A percentile compares a stretch with the other conserved stretches of the same genome.
Evolutionary conservation across 2,329 filamentous ascomycete genomes (phyloP).

Genomic region (Colletotrichum sansevieriae): DNA sequence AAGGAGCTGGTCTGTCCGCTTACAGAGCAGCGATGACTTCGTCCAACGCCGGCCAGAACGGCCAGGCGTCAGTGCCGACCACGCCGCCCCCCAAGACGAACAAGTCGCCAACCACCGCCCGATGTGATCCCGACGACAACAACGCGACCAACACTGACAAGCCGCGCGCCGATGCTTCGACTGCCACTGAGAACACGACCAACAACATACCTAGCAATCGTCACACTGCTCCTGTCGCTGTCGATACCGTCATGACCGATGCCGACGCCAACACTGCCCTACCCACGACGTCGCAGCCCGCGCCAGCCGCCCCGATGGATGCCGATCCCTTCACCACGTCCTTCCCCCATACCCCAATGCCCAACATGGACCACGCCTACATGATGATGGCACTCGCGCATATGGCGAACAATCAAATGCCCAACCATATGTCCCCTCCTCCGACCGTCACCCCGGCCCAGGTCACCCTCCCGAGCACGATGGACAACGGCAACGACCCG

Average conservation of each 20-base stretch:
- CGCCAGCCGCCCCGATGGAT: constrained; percentile 33
- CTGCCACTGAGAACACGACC: constrained; percentile 16
- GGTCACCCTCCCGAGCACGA: constrained; percentile 57
- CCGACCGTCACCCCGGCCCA: constrained; percentile 61
- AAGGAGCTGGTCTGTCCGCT: constrained; percentile 64
- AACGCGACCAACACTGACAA: constrained; percentile 41
- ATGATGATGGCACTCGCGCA: constrained; percentile 61
- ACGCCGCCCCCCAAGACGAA: constrained; percentile 41
- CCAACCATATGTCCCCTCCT: constrained; percentile 55
- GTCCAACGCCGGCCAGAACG: constrained; percentile 61
- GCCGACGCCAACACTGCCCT: constrained; percentile 44
- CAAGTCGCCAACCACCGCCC: constrained; percentile 13
- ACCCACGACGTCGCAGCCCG: constrained; percentile 41
- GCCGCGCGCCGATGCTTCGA: constrained; percentile 38
- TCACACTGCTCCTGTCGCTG: constrained; percentile 13
- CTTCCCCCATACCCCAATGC: constrained; percentile 50
- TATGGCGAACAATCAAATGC: constrained; percentile 51
- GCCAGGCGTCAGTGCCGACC: constrained; percentile 44
- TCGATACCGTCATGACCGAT: constrained; percentile 37
- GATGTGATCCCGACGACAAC: constrained; percentile 37
- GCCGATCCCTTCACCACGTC: constrained; percentile 50
- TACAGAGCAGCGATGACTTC: constrained; percentile 71
- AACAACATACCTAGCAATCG: constrained; percentile 15
- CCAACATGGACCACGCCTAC: constrained; percentile 54
- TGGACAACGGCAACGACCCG: constrained; percentile 46